Evolutionary conservation across 768 basidiomycete species (phyloP).

Genomic region (Lactifluus piperatus): DNA sequence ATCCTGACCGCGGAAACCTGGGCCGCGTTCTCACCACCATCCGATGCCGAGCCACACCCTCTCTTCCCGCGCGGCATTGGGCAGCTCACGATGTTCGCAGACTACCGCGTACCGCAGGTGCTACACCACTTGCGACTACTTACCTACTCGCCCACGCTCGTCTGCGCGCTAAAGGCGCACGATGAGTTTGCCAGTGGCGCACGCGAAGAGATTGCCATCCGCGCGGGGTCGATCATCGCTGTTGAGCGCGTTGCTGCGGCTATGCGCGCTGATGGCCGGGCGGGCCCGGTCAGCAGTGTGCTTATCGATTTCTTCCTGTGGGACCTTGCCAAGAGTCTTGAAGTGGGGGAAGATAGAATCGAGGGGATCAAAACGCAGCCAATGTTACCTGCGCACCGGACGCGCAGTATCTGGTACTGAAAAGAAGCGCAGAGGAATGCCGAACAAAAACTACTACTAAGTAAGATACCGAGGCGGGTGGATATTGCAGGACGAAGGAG

Average conservation of each 20-base stretch:
- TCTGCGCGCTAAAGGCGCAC: slow-evolving; percentile 39
- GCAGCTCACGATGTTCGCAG: slow-evolving; percentile 87
- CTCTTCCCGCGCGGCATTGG: slow-evolving; percentile 62
- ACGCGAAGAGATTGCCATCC: slow-evolving; percentile 65
- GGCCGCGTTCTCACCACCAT: slow-evolving; percentile 71
- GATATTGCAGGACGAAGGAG: background rate
- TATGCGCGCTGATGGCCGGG: slow-evolving; percentile 20
- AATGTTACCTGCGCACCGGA: slow-evolving; percentile 66
- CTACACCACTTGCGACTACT: slow-evolving; percentile 76
- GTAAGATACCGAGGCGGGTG: background rate
- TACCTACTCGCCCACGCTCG: slow-evolving; percentile 55
- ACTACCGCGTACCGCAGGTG: slow-evolving; percentile 88
- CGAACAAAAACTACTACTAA: background rate
- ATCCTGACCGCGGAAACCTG: slow-evolving; percentile 87
- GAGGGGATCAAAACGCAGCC: slow-evolving; percentile 45
- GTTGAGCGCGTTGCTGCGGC: slow-evolving; percentile 66
- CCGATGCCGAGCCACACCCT: slow-evolving; percentile 43
- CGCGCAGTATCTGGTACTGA: slow-evolving; percentile 83
- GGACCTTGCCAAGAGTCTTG: slow-evolving; percentile 76
- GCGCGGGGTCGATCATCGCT: slow-evolving; percentile 71
- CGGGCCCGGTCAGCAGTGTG: slow-evolving; percentile 51
- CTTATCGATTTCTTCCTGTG: slow-evolving; percentile 88
- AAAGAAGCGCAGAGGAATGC: too few relatives aligned
- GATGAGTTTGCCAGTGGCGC: slow-evolving; percentile 45
- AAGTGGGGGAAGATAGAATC: slow-evolving; percentile 49